These are phyloP conservation scores for Globisporangium viniferum DNA, from an alignment of 352 stramenopile genomes.

Conservation along the genomic window DNA sequence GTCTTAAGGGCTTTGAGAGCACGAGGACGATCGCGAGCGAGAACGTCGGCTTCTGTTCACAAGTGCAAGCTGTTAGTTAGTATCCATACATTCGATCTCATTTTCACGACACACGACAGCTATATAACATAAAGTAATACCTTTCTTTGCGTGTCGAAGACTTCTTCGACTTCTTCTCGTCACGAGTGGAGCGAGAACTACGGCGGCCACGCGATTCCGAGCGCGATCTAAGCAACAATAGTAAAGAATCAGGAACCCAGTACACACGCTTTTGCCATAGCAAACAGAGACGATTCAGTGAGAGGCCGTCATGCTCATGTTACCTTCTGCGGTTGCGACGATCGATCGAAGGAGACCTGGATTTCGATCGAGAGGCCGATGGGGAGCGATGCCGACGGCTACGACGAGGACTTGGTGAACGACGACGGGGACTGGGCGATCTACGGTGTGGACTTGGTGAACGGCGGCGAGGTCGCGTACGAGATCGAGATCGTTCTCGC, in stretches of 20 bases:
- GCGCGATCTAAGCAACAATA: constrained; percentile 2
- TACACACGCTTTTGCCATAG: not conserved
- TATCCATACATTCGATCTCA: not conserved
- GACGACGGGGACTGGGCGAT: constrained; percentile 12
- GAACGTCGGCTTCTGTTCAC: constrained; percentile 4
- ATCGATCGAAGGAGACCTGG: constrained; percentile 13
- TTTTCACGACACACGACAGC: not conserved
- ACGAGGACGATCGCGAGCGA: constrained; percentile 5
- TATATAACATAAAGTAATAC: not conserved
- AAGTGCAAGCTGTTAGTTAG: not conserved
- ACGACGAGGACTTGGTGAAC: constrained; percentile 16
- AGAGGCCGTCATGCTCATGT: not conserved
- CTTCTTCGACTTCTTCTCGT: constrained; percentile 8
- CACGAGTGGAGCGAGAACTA: constrained; percentile 20
- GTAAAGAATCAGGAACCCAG: not conserved
- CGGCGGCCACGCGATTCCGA: constrained; percentile 5
- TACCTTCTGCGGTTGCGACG: constrained; percentile 8
- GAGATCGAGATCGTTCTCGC: constrained; percentile 10
- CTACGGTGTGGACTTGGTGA: constrained; percentile 10
- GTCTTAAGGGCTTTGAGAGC: constrained; percentile 4
- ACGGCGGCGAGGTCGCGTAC: constrained; percentile 15
- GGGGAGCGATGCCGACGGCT: constrained; percentile 21
- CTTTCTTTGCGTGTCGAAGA: not conserved
- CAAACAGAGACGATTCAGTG: not conserved
- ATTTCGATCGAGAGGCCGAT: constrained; percentile 17